These are phyloP conservation scores for Schwanniomyces yamadae DNA, from an alignment of 805 yeast species.

Conservation along the genomic window DNA sequence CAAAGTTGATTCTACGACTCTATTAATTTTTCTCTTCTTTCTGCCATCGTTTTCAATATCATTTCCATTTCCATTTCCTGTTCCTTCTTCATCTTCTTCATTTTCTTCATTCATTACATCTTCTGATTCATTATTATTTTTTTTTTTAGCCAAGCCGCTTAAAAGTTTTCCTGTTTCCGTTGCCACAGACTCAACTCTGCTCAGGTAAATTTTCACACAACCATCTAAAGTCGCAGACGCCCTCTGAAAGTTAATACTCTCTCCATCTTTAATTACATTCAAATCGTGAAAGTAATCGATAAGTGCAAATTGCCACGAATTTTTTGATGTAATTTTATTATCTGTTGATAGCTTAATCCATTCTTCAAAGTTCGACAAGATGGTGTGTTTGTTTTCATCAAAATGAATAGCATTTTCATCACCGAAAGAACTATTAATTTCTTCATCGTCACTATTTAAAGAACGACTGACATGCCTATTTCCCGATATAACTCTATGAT, in stretches of 20 bases:
- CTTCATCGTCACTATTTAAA: slow-evolving; percentile 16
- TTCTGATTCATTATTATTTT: slow-evolving; percentile 19
- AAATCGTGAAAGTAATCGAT: slow-evolving; percentile 90
- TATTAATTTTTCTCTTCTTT: slow-evolving; percentile 28
- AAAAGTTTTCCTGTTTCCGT: slow-evolving; percentile 34
- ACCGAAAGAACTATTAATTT: slow-evolving; percentile 17
- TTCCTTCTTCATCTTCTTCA: slow-evolving; percentile 17
- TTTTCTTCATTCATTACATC: slow-evolving; percentile 19
- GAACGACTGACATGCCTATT: slow-evolving; percentile 16
- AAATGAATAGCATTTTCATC: slow-evolving; percentile 42
- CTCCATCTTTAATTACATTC: slow-evolving; percentile 70
- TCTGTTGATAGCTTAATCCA: slow-evolving; percentile 47
- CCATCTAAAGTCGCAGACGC: slow-evolving; percentile 38
- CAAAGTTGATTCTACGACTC: slow-evolving; percentile 40
- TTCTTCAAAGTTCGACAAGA: slow-evolving; percentile 45
- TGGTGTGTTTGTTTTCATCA: slow-evolving; percentile 42
- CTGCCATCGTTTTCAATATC: slow-evolving; percentile 15
- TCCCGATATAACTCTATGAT: slow-evolving; percentile 11
- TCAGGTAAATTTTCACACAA: slow-evolving; percentile 36
- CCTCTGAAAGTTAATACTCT: slow-evolving; percentile 39
- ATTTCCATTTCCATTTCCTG: slow-evolving; percentile 17
- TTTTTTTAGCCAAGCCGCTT: slow-evolving; percentile 24
- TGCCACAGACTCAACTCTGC: slow-evolving; percentile 37
- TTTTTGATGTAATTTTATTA: slow-evolving; percentile 71
- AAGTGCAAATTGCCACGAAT: slow-evolving; percentile 87